A percentile compares a stretch with the other conserved stretches of the same genome.
Evolutionary conservation across 345 rosid genomes (phyloP).

Genomic region (Ailanthus altissimus): DNA sequence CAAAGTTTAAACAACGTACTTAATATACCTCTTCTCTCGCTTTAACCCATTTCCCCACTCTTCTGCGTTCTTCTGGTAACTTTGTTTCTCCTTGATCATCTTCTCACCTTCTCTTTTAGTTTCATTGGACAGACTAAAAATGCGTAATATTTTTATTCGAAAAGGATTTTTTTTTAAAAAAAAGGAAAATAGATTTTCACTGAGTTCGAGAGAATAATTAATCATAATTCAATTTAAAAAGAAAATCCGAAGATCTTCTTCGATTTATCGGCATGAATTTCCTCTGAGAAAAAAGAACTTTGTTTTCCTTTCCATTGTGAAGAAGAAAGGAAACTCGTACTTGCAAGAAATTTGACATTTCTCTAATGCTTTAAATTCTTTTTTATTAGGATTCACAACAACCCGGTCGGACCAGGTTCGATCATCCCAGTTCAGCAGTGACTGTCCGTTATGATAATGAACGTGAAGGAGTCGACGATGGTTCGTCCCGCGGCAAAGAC

Average conservation of each 20-base stretch:
- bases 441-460: constrained; percentile 48
- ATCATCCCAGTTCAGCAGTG: background rate
- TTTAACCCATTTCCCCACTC: background rate
- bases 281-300: no score
- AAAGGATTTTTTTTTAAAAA: no score
- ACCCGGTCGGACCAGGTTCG: background rate
- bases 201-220: no score
- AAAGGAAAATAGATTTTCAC: no score
- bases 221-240: background rate
- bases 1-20: no score
- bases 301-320: background rate
- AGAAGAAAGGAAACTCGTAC: background rate
- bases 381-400: background rate
- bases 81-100: background rate
- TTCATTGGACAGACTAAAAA: background rate
- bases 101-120: background rate
- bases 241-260: background rate
- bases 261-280: background rate
- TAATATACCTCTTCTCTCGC: background rate
- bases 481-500: constrained; percentile 75
- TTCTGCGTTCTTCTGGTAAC: constrained; percentile 6
- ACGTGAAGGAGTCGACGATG: constrained; percentile 66
- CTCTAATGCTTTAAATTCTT: no score
- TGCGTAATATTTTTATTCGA: background rate
- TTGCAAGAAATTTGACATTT: background rate